Evolutionary conservation across 1,284 basidiomycete genomes (phyloP), one percentile per base, ranked within the genome.

Genomic region (Psilocybe mexicana): DNA sequence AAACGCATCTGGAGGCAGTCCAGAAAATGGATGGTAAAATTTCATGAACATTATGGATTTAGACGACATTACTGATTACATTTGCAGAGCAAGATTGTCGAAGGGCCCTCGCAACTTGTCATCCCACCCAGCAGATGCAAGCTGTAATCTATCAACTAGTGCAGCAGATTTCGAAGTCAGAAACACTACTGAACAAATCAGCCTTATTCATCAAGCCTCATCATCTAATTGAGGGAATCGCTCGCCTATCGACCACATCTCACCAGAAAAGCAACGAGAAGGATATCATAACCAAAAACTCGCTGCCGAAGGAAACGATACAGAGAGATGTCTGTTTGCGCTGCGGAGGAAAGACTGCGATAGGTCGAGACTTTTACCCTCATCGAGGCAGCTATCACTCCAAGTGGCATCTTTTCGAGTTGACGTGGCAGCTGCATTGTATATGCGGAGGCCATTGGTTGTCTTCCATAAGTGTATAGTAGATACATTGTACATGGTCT

Each of bases 381-480:
- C 65, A 43, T 64, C 68, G 45, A 70, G 70, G 43, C 8, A 72
- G 71, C 52, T 52, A 70, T 14, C 80, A 82, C 23, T 60, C 70
- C 12, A 73, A 74, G 54, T 89, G 88, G 87, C 74, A 70, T 49
- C 72, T 77, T 24, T 91, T 87, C 86, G 83, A 87, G 69, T 81
- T 72, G 60, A 76, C 74, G 60, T 90, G 85, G 86, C 70, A 69
- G 40, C 68, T 66, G 36, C 75, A 77, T 33, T 91, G 88, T 70
- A 75, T 91, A 23, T 91, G 88, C 70, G 87, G 87, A n/a, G 88
- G 88, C 3, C 62, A 70, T 11, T 91, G 88, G 87, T 66, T 61
- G 30, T 43, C 40, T 42, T 46, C 33, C 35, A 12, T 10, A 30
- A 24, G 24, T 48, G 10, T 28, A 12, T 25, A 46, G 14, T 36